Conservation (phyloP, 2,329 filamentous ascomycete genomes). For the Monilinia laxa region DNA sequence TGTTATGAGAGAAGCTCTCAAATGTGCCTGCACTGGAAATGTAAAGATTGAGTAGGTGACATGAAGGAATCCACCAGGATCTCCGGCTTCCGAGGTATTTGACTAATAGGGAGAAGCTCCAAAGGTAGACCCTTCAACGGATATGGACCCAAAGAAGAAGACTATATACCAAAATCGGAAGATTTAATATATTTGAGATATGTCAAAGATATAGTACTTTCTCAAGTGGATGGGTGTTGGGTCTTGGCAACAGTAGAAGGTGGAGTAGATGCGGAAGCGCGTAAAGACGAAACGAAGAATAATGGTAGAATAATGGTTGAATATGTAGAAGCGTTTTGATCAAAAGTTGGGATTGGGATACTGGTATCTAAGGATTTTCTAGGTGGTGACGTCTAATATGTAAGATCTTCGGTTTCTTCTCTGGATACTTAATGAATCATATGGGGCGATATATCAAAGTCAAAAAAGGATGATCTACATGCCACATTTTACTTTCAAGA, state of each 20-base stretch:
- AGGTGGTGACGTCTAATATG: conserved; percentile 13
- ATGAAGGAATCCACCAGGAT: conserved; percentile 10
- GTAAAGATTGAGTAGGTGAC: conserved; percentile 17
- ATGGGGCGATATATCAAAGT: conserved; percentile 5
- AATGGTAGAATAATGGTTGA: not conserved
- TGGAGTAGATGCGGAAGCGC: conserved; percentile 12
- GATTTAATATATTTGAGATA: conserved; percentile 20
- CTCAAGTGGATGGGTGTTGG: not conserved
- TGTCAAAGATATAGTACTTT: conserved; percentile 31
- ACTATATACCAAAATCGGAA: not conserved
- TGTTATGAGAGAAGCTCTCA: conserved; percentile 23
- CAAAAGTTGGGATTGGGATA: not conserved
- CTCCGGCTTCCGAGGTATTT: not conserved
- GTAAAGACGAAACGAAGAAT: conserved; percentile 18
- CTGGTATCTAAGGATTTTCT: not conserved
- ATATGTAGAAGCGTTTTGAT: conserved; percentile 16
- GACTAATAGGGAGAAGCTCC: conserved; percentile 1
- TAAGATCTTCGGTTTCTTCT: conserved; percentile 4
- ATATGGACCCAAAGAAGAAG: conserved; percentile 14
- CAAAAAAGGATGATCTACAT: conserved; percentile 20
- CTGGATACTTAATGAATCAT: not conserved
- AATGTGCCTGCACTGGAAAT: conserved; percentile 35
- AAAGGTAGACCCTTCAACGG: conserved; percentile 6
- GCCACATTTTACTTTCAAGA: conserved; percentile 14
- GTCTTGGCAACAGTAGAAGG: conserved; percentile 15